A percentile compares a stretch with the other conserved stretches of the same genome.
phyloP scores from a whole-genome alignment of 805 yeast species.

The Wickerhamomyces kurtzmanii region DNA sequence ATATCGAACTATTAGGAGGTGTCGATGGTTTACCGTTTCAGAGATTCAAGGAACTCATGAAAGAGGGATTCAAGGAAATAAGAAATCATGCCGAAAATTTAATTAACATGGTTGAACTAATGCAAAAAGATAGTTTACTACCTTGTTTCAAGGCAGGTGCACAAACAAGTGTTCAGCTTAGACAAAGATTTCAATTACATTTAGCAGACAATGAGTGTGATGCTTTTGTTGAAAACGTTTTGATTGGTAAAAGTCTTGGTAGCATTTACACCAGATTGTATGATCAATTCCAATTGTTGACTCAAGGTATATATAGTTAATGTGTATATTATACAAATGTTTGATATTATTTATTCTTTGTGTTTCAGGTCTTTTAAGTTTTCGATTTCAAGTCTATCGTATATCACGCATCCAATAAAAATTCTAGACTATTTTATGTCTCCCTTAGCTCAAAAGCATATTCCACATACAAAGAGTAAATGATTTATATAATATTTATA shows the following conservation, averaged over 20 bases:
- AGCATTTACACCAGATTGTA: conserved; percentile 86
- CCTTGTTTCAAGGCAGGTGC: conserved; percentile 92
- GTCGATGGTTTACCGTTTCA: conserved; percentile 47
- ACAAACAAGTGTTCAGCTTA: conserved; percentile 67
- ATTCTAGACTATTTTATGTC: too few relatives aligned
- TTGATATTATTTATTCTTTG: not conserved
- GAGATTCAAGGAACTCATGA: conserved; percentile 53
- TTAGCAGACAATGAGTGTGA: conserved; percentile 66
- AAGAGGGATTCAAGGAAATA: conserved; percentile 64
- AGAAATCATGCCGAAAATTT: conserved; percentile 68
- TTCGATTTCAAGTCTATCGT: too few relatives aligned
- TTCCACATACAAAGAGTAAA: too few relatives aligned
- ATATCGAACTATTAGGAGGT: conserved; percentile 85
- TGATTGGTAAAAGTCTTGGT: conserved; percentile 77
- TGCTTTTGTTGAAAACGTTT: conserved; percentile 61
- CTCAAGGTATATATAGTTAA: conserved; percentile 87
- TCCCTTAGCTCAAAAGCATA: too few relatives aligned
- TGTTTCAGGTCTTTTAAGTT: too few relatives aligned
- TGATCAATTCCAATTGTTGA: conserved; percentile 88
- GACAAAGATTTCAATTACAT: conserved; percentile 75
- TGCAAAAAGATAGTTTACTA: conserved; percentile 83
- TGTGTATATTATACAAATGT: not conserved
- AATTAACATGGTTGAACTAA: conserved; percentile 78
- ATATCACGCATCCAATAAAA: too few relatives aligned
- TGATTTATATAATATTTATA: too few relatives aligned